These are phyloP conservation scores for Phytophthora constricta DNA, from an alignment of 352 stramenopile species.

Conservation along the genomic window DNA sequence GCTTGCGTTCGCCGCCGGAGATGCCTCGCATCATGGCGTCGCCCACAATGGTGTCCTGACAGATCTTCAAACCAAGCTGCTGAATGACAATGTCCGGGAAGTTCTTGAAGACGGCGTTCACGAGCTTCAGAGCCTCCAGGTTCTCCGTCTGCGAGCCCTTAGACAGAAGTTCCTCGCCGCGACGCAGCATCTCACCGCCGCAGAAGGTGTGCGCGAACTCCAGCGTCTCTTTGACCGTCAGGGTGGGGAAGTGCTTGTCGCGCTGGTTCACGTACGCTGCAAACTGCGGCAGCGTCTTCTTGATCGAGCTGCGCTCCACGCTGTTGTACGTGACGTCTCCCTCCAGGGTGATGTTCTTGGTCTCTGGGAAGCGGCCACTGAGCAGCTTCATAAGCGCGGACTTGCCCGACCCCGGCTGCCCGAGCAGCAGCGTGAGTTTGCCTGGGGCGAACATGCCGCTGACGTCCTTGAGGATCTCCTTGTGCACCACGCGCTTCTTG, in stretches of 20 bases:
- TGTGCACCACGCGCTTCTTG: constrained; percentile 37
- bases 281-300: constrained; percentile 48
- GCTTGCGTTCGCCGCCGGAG: constrained; percentile 74
- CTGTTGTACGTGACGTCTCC: constrained; percentile 49
- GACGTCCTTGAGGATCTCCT: constrained; percentile 48
- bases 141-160: constrained; percentile 42
- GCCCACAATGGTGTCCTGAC: constrained; percentile 55
- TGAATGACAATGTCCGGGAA: constrained; percentile 49
- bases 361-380: constrained; percentile 38
- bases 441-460: constrained; percentile 44
- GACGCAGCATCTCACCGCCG: constrained; percentile 25
- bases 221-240: constrained; percentile 66
- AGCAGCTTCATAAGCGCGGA: constrained; percentile 52
- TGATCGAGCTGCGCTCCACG: constrained; percentile 30
- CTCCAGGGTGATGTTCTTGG: constrained; percentile 47
- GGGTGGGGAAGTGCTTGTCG: constrained; percentile 54
- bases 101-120: constrained; percentile 31
- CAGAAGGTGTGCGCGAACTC: constrained; percentile 50
- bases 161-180: constrained; percentile 27
- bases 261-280: constrained; percentile 52
- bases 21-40: constrained; percentile 56
- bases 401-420: constrained; percentile 43
- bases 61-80: constrained; percentile 42
- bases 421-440: constrained; percentile 44
- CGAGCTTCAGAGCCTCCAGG: constrained; percentile 17